These are phyloP conservation scores for Globisporangium sylvaticum DNA, from an alignment of 352 stramenopile genomes.

Conservation along the genomic window DNA sequence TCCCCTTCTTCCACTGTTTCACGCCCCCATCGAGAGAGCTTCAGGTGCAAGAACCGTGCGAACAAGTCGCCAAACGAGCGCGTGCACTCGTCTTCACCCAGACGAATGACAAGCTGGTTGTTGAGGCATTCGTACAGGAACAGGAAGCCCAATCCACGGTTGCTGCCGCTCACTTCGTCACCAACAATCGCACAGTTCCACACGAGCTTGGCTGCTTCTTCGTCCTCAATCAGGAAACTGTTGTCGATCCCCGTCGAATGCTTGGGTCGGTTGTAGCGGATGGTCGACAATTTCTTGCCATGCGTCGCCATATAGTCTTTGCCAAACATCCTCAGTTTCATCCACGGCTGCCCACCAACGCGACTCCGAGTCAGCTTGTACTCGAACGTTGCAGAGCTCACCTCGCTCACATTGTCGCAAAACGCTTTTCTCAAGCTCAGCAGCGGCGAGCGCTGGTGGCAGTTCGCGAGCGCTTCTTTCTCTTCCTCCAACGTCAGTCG, in stretches of 20 bases:
- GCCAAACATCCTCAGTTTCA: constrained; percentile 76
- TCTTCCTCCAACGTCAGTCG: constrained; percentile 94
- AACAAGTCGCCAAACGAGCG: constrained; percentile 76
- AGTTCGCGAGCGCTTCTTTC: constrained; percentile 82
- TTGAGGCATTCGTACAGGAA: constrained; percentile 86
- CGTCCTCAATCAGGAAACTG: constrained; percentile 69
- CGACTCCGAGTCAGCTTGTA: constrained; percentile 68
- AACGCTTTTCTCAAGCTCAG: constrained; percentile 64
- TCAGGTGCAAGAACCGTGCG: constrained; percentile 75
- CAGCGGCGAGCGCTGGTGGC: constrained; percentile 64
- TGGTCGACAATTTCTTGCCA: constrained; percentile 75
- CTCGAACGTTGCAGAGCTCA: constrained; percentile 30
- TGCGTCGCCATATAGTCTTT: constrained; percentile 72
- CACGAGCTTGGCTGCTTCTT: constrained; percentile 73
- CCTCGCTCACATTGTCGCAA: constrained; percentile 44
- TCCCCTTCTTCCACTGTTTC: constrained; percentile 84
- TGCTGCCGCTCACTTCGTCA: constrained; percentile 80
- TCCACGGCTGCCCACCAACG: constrained; percentile 80
- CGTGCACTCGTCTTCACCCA: constrained; percentile 71
- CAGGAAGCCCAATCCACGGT: constrained; percentile 71
- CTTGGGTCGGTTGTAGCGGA: constrained; percentile 83
- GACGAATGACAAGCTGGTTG: constrained; percentile 51
- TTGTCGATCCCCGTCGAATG: constrained; percentile 45
- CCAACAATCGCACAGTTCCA: constrained; percentile 82
- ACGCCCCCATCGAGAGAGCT: constrained; percentile 78